phyloP scores from a whole-genome alignment of 2,329 filamentous ascomycete genomes.

The Purpureocillium takamizusanense region DNA sequence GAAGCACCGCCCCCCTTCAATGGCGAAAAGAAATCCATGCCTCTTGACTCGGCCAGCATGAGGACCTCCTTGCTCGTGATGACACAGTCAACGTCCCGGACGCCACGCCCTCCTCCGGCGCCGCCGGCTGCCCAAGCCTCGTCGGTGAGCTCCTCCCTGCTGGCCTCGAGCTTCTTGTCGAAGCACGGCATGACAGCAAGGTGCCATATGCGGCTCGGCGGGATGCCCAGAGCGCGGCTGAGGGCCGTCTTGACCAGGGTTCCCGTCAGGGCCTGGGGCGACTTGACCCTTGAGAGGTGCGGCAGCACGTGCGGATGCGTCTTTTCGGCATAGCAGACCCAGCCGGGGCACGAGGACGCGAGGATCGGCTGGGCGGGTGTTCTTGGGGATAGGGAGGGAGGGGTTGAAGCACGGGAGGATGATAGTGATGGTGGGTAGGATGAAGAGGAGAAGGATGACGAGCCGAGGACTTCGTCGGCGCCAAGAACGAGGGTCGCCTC shows the following conservation, averaged over 20 bases:
- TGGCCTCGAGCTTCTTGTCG: conserved; percentile 97
- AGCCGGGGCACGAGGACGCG: conserved; percentile 87
- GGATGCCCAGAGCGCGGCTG: conserved; percentile 60
- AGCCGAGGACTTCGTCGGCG: conserved; percentile 56
- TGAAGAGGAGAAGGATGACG: background rate
- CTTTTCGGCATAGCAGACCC: conserved; percentile 98
- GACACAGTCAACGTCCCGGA: conserved; percentile 92
- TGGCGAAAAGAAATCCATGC: conserved; percentile 60
- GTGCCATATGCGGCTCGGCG: conserved; percentile 83
- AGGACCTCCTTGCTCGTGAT: conserved; percentile 94
- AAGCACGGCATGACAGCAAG: conserved; percentile 97
- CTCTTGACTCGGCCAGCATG: conserved; percentile 75
- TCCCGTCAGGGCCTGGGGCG: conserved; percentile 84
- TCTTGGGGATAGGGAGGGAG: conserved; percentile 4
- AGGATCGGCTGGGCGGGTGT: conserved; percentile 51
- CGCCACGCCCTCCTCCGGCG: conserved; percentile 39
- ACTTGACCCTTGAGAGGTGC: conserved; percentile 85
- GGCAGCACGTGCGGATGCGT: conserved; percentile 90
- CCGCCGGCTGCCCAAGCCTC: conserved; percentile 57
- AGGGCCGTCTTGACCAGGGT: conserved; percentile 84
- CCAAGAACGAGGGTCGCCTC: conserved; percentile 76
- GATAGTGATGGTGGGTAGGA: too few relatives aligned
- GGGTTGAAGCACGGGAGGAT: too few relatives aligned
- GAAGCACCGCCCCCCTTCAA: conserved; percentile 45
- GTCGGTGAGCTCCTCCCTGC: conserved; percentile 83